Base-by-base conservation (phyloP, 352 stramenopile species). In the Globisporangium cederbergense region DNA sequence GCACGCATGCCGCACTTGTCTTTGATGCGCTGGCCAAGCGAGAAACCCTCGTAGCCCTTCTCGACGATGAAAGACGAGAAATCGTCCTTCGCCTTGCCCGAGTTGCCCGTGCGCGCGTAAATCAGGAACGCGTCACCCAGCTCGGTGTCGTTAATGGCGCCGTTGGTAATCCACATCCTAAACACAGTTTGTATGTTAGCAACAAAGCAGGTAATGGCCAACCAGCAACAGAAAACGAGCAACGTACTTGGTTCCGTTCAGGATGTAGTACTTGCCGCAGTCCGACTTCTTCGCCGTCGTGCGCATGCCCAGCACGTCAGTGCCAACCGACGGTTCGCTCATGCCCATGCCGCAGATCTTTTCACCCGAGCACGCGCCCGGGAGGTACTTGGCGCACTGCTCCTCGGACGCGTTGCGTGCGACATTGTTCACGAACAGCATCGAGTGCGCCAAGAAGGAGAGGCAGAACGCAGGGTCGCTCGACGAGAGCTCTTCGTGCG, bases 91-190 rank as follows among this genome's bases (percentile, higher is more conserved):
- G 77, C 83, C 62, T 89, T 94, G 54, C 83, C 84, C 25, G 80
- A 81, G 62, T 80, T 88, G 53, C 93, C 96, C 64, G 97, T 99
- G 55, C 94, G 85, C 18, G 97, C 97, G 75, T 99, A 99, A 5
- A 99, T 96, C 11, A 99, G 78, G 64, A 99, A 99, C 28, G 93
- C 78, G 75, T 99, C 98, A 38, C 98, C 98, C 28, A 98, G 89
- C 16, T 97, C 90, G 3, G 78, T 84, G 65, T 97, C 89, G 74
- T 98, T 97, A 20, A 99, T 63, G n/a, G 96, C 97, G 22, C 97
- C 98, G 74, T 99, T 99, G 7, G 98, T 99, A 77, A 99, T 99
- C 97, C 97, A 99, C 97, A 99, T 99, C 67, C 83, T 92, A 30
- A 25, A 30, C 60, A 16, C 60, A 46, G 47, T 58, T 16, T 51